A percentile compares a stretch with the other conserved stretches of the same genome.
Evolutionary conservation across 306 rosid species (phyloP).

Genomic region (Styphnolobium japonicum): DNA sequence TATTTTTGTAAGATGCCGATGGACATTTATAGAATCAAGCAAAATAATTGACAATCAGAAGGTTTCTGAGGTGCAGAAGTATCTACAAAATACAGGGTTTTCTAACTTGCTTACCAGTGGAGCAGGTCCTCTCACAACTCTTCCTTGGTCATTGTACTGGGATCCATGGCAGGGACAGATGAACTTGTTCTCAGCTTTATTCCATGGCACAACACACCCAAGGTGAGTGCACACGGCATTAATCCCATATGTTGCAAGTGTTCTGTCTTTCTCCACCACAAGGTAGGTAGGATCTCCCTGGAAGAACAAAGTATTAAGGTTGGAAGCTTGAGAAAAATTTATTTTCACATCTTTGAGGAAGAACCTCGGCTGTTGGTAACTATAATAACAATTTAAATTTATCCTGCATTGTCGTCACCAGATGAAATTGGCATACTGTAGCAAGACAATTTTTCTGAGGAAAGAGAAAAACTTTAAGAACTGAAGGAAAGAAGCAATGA

Average conservation of each 20-base stretch:
- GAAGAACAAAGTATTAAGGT: background rate
- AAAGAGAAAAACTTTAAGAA: background rate
- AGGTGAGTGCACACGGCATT: constrained; percentile 99
- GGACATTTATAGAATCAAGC: too few species aligned
- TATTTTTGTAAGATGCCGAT: too few species aligned
- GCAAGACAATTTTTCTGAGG: background rate
- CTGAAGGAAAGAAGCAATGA: background rate
- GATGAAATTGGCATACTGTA: background rate
- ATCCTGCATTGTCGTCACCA: background rate
- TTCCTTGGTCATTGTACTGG: constrained; percentile 88
- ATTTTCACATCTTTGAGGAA: background rate
- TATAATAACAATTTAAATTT: background rate
- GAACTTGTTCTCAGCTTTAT: constrained; percentile 82
- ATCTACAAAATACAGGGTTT: background rate
- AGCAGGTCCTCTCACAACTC: constrained; percentile 97
- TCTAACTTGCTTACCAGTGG: constrained; percentile 67
- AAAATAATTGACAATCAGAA: background rate
- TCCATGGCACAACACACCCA: constrained; percentile 96
- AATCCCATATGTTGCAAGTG: constrained; percentile 85
- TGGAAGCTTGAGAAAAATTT: background rate
- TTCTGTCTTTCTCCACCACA: constrained; percentile 85
- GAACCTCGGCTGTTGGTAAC: background rate
- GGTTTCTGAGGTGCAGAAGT: background rate
- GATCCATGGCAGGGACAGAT: constrained; percentile 99
- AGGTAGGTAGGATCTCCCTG: constrained; percentile 98